These are phyloP conservation scores for Wickerhamiella galacta DNA, from an alignment of 805 yeast species.

Conservation along the genomic window DNA sequence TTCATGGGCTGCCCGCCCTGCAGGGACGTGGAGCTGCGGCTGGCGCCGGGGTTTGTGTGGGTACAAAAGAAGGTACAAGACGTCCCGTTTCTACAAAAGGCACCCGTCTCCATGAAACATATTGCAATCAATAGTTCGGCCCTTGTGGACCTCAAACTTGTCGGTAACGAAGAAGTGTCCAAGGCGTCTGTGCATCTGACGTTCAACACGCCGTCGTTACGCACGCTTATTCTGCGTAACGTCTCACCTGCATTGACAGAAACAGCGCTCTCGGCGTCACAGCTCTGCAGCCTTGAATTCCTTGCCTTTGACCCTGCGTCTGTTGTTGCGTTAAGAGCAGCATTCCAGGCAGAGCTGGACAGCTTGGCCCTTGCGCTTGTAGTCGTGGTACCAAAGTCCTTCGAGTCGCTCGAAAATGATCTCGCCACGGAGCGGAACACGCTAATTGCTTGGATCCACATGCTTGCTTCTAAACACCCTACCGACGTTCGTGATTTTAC, in stretches of 20 bases:
- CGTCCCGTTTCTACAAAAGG: no score
- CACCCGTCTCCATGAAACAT: no score
- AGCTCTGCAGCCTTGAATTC: constrained; percentile 7
- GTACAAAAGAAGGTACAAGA: no score
- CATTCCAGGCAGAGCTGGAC: constrained; percentile 5
- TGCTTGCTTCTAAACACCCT: constrained; percentile 10
- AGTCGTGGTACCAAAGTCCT: constrained; percentile 6
- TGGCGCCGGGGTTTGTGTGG: constrained; percentile 4
- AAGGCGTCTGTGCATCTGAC: constrained; percentile 6
- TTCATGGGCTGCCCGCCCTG: constrained; percentile 7
- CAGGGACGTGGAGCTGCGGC: constrained; percentile 8
- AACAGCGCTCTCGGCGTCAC: constrained; percentile 1
- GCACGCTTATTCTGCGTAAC: constrained; percentile 10
- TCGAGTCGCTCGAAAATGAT: constrained; percentile 6
- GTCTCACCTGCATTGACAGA: constrained; percentile 8
- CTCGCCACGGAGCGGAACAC: constrained; percentile 4
- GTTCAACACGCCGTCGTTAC: constrained; percentile 9
- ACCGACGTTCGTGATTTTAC: constrained; percentile 11
- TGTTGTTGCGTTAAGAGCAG: constrained; percentile 8
- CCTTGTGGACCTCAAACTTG: constrained; percentile 7
- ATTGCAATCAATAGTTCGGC: constrained; percentile 7
- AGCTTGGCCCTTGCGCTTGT: constrained; percentile 7
- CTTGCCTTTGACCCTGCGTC: constrained; percentile 12
- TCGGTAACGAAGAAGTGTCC: not conserved
- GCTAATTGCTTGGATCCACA: constrained; percentile 12